Evolutionary conservation across 2,329 filamentous ascomycete genomes (phyloP), one percentile per base, ranked within the genome.

Genomic region (Beauveria sp.): DNA sequence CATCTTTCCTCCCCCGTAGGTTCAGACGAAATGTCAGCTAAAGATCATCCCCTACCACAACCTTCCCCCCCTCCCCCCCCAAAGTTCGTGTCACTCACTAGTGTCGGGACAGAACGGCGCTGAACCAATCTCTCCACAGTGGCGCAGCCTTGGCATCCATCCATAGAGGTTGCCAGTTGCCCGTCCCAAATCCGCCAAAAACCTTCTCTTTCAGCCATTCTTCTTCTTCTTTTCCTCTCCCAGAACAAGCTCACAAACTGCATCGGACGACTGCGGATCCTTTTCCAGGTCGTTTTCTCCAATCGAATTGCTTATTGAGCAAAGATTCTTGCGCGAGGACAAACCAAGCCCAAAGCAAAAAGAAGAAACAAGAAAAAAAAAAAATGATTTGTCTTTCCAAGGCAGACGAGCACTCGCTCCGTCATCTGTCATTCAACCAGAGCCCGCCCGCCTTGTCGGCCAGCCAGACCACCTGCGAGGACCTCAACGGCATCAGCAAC

Each of bases 381-480:
- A 44, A 61, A 50, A 83, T 84, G 81, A 84, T 83, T 65, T 81
- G 81, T 63, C 80, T 81, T 14, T 81, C 80, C 34, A 77, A 80
- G 63, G 81, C 79, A 54, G 81, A 83, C 65, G 79, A 83, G 61
- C 74, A 76, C 62, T 73, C 70, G 55, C 72, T 78, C 55, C 69
- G 75, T 53, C 79, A 81, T 64, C 76, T 78, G 55, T 73, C 75
- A 30, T 83, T 77, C 75, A 84, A 84, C 69, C 81, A 83, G 72
- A 81, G 75, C 69, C 81, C 81, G 37, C 76, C 79, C 1, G 75
- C 74, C 26, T 70, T 83, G 58, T 75, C 79, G 26, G 68, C 78
- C 22, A 74, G 78, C 54, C 69, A 80, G 54, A 84, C 81, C 28
- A 83, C 81, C 46, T 73, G 80, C 65, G 76, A 82, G 72, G 81